These are phyloP conservation scores for Linnemannia schmuckeri DNA, from an alignment of 192 early-diverging fungal species.

Conservation along the genomic window DNA sequence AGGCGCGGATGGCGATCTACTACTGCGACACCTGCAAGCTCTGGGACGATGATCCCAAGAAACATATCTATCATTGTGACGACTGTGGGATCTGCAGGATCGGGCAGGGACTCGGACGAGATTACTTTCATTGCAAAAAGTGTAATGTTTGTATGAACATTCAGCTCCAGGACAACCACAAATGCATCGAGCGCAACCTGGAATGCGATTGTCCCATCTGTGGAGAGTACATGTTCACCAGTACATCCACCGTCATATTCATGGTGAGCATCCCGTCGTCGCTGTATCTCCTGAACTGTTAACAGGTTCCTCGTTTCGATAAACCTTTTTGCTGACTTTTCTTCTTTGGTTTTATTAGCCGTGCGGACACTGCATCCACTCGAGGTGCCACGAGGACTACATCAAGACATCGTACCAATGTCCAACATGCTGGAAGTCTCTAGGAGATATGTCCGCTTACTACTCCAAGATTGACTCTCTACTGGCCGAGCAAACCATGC, in stretches of 20 bases:
- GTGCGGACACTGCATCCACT: slow-evolving; percentile 95
- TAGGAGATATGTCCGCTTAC: slow-evolving; percentile 85
- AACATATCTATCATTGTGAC: slow-evolving; percentile 94
- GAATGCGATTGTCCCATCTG: slow-evolving; percentile 97
- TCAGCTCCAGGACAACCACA: slow-evolving; percentile 78
- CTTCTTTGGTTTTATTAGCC: slow-evolving; percentile 60
- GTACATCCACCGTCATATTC: slow-evolving; percentile 82
- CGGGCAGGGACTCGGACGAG: slow-evolving; percentile 80
- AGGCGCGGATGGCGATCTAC: slow-evolving; percentile 75
- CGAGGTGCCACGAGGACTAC: slow-evolving; percentile 85
- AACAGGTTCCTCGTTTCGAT: background rate
- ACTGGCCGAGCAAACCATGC: slow-evolving; percentile 88
- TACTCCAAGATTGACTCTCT: slow-evolving; percentile 88
- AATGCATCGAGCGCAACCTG: slow-evolving; percentile 92
- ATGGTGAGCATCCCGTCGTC: slow-evolving; percentile 69
- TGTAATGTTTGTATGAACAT: slow-evolving; percentile 94
- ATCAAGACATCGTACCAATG: slow-evolving; percentile 95
- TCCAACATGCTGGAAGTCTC: slow-evolving; percentile 93
- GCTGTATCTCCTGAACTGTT: background rate
- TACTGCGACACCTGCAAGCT: slow-evolving; percentile 93
- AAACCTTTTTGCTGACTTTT: background rate
- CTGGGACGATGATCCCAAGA: slow-evolving; percentile 88
- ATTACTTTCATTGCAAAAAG: slow-evolving; percentile 93
- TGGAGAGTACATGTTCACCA: slow-evolving; percentile 95
- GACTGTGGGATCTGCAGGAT: slow-evolving; percentile 94